These are phyloP conservation scores for Hygrocybe coccinea DNA, from an alignment of 768 basidiomycete genomes.

Conservation along the genomic window DNA sequence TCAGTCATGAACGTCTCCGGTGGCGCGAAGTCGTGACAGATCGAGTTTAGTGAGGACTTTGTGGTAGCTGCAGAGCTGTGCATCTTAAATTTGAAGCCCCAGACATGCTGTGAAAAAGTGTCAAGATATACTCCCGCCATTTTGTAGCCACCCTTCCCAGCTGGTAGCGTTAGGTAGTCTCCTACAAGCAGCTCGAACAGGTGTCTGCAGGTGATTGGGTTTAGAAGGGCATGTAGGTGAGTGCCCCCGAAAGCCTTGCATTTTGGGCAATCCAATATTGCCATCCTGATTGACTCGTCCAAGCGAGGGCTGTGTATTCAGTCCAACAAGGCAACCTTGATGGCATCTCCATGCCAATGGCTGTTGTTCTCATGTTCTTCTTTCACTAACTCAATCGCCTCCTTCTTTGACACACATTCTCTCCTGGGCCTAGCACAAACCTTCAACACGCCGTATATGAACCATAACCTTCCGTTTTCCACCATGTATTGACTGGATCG, in stretches of 20 bases:
- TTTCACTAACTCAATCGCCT: no score
- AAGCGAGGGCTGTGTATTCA: background rate
- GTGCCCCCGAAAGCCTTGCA: background rate
- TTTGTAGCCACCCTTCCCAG: background rate
- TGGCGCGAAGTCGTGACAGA: conserved; percentile 19
- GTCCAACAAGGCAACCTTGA: background rate
- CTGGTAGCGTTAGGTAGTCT: background rate
- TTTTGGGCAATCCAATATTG: background rate
- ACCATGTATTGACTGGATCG: background rate
- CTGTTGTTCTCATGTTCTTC: no score
- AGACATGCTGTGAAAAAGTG: no score
- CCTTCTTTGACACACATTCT: conserved; percentile 25
- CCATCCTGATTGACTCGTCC: background rate
- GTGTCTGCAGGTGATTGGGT: background rate
- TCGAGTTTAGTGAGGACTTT: conserved; percentile 22
- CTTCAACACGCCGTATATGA: conserved; percentile 13
- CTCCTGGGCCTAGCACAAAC: conserved; percentile 14
- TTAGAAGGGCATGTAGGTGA: background rate
- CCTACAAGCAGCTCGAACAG: background rate
- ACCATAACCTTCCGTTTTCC: conserved; percentile 19
- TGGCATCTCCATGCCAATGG: background rate
- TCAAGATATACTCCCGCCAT: no score
- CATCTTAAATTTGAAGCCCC: conserved; percentile 14
- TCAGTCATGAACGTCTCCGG: conserved; percentile 36
- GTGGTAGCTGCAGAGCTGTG: conserved; percentile 14